These are phyloP conservation scores for Aspergillus novoparasiticus DNA, from an alignment of 2,329 filamentous ascomycete species.

Conservation along the genomic window DNA sequence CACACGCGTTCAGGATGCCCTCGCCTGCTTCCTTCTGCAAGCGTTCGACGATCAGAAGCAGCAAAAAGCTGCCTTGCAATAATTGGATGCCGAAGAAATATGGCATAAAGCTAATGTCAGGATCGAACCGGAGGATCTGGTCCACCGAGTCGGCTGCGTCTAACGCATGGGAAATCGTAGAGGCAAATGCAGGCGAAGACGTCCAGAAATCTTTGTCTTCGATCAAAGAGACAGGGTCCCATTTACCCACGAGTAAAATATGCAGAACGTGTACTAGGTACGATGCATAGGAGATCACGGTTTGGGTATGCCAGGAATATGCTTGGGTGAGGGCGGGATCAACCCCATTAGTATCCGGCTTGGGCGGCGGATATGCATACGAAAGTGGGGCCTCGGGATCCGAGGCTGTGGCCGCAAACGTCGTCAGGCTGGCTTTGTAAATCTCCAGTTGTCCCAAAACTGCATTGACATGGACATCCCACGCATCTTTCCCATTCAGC, in stretches of 20 bases:
- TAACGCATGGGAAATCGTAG: slow-evolving; percentile 84
- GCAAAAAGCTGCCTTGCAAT: slow-evolving; percentile 83
- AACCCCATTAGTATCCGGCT: slow-evolving; percentile 53
- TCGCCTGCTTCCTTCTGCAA: slow-evolving; percentile 82
- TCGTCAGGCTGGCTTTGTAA: slow-evolving; percentile 74
- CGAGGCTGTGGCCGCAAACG: slow-evolving; percentile 30
- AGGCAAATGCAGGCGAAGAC: slow-evolving; percentile 83
- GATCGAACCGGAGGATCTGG: slow-evolving; percentile 86
- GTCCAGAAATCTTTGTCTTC: slow-evolving; percentile 96
- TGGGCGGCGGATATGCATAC: slow-evolving; percentile 63
- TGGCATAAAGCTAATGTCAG: slow-evolving; percentile 91
- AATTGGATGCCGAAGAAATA: slow-evolving; percentile 96
- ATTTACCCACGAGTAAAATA: slow-evolving; percentile 89
- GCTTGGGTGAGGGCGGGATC: slow-evolving; percentile 35
- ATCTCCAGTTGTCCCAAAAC: slow-evolving; percentile 78
- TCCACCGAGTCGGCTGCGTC: slow-evolving; percentile 84
- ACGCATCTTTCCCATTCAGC: slow-evolving; percentile 73
- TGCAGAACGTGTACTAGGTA: slow-evolving; percentile 93
- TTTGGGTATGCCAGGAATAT: slow-evolving; percentile 68
- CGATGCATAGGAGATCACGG: slow-evolving; percentile 84
- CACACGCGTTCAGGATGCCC: slow-evolving; percentile 83
- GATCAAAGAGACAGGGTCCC: slow-evolving; percentile 91
- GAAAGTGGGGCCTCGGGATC: slow-evolving; percentile 30
- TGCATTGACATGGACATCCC: slow-evolving; percentile 77
- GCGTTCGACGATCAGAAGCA: slow-evolving; percentile 87